Conservation (phyloP, 306 rosid genomes). For the Cucurbita ficifolia region DNA sequence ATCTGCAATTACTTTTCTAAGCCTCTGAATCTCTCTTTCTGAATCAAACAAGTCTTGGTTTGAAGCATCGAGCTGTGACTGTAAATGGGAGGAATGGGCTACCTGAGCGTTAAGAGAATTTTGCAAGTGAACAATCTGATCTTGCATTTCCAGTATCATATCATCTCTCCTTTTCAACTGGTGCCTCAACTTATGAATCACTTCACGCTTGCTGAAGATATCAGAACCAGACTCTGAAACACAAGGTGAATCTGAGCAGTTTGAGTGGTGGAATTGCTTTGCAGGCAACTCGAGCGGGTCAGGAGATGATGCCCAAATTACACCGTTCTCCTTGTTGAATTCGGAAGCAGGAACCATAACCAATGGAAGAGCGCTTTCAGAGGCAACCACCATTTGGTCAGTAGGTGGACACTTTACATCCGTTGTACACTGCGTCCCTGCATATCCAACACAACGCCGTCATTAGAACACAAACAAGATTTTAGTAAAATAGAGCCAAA, state of each 20-base stretch:
- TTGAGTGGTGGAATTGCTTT: constrained; percentile 67
- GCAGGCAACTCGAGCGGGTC: constrained; percentile 77
- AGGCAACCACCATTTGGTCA: constrained; percentile 41
- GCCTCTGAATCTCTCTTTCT: constrained; percentile 73
- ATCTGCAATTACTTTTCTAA: constrained; percentile 83
- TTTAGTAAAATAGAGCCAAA: neutral
- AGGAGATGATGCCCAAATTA: constrained; percentile 79
- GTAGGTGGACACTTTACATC: constrained; percentile 46
- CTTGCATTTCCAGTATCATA: constrained; percentile 95
- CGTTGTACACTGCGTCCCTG: constrained; percentile 43
- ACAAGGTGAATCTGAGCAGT: constrained; percentile 88
- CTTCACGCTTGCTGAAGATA: constrained; percentile 82
- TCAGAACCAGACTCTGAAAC: constrained; percentile 95
- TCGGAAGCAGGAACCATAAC: constrained; percentile 62
- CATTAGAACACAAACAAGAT: neutral
- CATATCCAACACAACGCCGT: neutral
- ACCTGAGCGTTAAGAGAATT: constrained; percentile 54
- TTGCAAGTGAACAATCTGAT: constrained; percentile 74
- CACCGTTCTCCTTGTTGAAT: constrained; percentile 63
- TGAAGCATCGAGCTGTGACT: constrained; percentile 62
- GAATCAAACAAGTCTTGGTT: constrained; percentile 65
- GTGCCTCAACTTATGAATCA: constrained; percentile 80
- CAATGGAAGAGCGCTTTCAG: constrained; percentile 58
- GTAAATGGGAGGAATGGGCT: constrained; percentile 63
- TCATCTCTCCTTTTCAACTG: constrained; percentile 90